These are phyloP conservation scores for Dysphania ambrosioides DNA, from an alignment of 148 eudicot genomes.

Conservation along the genomic window DNA sequence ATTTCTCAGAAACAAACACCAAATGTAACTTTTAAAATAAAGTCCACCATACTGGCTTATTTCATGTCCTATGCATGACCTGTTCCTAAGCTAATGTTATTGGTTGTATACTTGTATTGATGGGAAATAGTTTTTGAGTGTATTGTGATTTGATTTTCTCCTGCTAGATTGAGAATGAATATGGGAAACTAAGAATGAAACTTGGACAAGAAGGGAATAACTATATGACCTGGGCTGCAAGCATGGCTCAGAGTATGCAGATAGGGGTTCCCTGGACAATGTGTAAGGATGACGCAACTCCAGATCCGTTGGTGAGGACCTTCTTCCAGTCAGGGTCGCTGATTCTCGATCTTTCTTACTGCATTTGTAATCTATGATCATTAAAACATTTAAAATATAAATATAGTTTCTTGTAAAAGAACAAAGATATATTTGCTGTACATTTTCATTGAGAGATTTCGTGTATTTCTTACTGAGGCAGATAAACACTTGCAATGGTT, in stretches of 20 bases:
- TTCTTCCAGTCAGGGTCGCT: neutral
- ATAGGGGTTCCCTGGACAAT: conserved; percentile 99
- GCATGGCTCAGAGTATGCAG: conserved; percentile 63
- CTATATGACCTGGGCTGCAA: conserved; percentile 90
- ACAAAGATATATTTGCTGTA: neutral
- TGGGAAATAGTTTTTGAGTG: neutral
- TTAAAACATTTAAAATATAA: neutral
- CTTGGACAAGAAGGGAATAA: conserved; percentile 63
- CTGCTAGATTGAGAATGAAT: conserved; percentile 85
- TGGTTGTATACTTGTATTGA: neutral
- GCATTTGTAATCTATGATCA: neutral
- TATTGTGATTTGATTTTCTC: conserved; percentile 1
- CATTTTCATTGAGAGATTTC: neutral
- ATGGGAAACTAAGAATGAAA: conserved; percentile 45
- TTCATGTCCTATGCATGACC: neutral
- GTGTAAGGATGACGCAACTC: conserved; percentile 94
- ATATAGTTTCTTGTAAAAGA: neutral
- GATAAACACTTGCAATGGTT: conserved; percentile 95
- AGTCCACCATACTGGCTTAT: neutral
- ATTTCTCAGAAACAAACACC: neutral
- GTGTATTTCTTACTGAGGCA: conserved; percentile 28
- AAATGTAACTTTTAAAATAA: neutral
- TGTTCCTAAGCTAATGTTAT: neutral
- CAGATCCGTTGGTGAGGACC: conserved; percentile 73
- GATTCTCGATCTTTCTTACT: neutral